These are phyloP conservation scores for Colletotrichum trifolii DNA, from an alignment of 2,329 filamentous ascomycete species.

Conservation along the genomic window DNA sequence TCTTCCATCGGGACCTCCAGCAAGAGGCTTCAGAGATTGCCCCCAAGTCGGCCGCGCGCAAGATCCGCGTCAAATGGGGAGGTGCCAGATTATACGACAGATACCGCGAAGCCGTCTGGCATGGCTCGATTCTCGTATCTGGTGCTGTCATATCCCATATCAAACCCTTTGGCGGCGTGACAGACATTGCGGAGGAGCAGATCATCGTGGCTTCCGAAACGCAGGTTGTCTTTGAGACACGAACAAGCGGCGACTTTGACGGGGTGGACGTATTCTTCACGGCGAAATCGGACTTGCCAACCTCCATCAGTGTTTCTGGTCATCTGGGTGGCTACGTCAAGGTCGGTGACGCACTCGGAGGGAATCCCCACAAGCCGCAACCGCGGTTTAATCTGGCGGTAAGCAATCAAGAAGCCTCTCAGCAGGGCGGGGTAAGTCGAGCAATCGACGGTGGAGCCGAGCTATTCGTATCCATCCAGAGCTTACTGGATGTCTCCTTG, in stretches of 20 bases:
- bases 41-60: constrained; percentile 10
- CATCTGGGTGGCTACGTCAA: constrained; percentile 45
- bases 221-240: constrained; percentile 40
- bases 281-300: constrained; percentile 7
- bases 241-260: constrained; percentile 46
- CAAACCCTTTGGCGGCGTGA: constrained; percentile 42
- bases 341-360: constrained; percentile 42
- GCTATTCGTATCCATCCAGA: constrained; percentile 41
- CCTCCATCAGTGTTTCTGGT: constrained; percentile 39
- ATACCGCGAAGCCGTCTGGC: constrained; percentile 48
- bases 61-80: constrained; percentile 45
- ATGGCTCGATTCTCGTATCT: constrained; percentile 41
- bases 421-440: constrained; percentile 36
- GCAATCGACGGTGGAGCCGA: constrained; percentile 41
- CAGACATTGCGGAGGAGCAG: constrained; percentile 40
- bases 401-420: constrained; percentile 25
- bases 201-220: constrained; percentile 31
- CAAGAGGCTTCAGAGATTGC: constrained; percentile 33
- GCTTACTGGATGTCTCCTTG: constrained; percentile 38
- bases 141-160: constrained; percentile 37
- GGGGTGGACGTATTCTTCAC: constrained; percentile 41
- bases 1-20: constrained; percentile 42
- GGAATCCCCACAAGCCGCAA: constrained; percentile 44
- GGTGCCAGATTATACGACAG: constrained; percentile 47
- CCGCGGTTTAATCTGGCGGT: constrained; percentile 38